A percentile compares a stretch with the other conserved stretches of the same genome.
Evolutionary conservation across 352 stramenopile genomes (phyloP).

Genomic region (Pythium dissotocum): DNA sequence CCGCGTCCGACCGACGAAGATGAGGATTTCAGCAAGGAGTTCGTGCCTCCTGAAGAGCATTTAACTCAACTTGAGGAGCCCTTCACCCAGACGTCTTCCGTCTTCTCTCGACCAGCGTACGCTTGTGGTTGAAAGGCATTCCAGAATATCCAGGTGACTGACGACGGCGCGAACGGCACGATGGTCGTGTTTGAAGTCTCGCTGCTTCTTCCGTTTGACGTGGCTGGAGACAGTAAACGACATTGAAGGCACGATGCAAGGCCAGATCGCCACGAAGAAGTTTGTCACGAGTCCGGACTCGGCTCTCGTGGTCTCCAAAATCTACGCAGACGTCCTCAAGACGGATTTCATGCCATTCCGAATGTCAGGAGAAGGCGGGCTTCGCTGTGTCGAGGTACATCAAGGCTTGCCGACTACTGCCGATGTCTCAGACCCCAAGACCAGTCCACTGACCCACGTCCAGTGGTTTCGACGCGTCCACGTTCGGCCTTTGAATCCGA

Average conservation of each 20-base stretch:
- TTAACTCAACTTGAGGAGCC: slow-evolving; percentile 2
- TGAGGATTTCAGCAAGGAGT: neutral
- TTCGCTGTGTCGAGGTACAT: slow-evolving; percentile 10
- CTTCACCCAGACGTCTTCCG: neutral
- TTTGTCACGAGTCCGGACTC: neutral
- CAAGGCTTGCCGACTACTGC: neutral
- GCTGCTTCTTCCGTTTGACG: slow-evolving; percentile 5
- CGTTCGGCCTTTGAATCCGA: neutral
- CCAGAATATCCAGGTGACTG: slow-evolving; percentile 6
- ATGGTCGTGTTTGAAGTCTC: neutral
- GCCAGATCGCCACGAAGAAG: slow-evolving; percentile 13
- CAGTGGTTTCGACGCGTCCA: slow-evolving; percentile 11
- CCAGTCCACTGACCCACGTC: slow-evolving; percentile 9
- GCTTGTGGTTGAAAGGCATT: neutral
- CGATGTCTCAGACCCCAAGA: neutral
- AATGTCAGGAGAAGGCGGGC: slow-evolving; percentile 4
- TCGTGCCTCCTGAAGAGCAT: neutral
- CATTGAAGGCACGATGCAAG: slow-evolving; percentile 11
- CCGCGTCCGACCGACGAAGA: neutral
- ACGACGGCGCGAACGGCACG: neutral
- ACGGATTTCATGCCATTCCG: neutral
- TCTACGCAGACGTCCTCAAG: slow-evolving; percentile 6
- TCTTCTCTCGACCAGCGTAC: slow-evolving; percentile 1
- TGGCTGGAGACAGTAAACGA: neutral
- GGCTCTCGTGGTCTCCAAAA: slow-evolving; percentile 3